phyloP scores from a whole-genome alignment of 176 grass and related monocot species.

The Chrysopogon serrulatus region DNA sequence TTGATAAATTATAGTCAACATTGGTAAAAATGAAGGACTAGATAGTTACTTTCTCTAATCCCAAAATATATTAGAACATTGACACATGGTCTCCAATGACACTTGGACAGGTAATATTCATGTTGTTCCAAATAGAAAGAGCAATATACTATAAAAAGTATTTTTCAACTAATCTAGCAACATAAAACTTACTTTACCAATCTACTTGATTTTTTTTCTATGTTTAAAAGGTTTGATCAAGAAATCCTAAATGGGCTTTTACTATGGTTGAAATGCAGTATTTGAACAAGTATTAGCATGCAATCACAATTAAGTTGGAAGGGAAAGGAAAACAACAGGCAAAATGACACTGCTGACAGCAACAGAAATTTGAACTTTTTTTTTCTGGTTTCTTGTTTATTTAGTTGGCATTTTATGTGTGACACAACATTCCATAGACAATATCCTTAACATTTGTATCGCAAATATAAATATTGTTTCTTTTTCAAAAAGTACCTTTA shows the following conservation, averaged over 20 bases:
- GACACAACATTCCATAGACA: neutral
- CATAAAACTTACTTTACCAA: neutral
- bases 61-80: neutral
- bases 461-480: neutral
- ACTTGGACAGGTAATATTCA: neutral
- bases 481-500: constrained; percentile 63
- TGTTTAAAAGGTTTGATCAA: neutral
- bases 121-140: neutral
- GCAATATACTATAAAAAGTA: neutral
- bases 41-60: neutral
- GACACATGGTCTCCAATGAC: neutral
- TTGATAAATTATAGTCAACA: neutral
- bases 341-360: neutral
- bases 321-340: neutral
- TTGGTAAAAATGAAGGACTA: neutral
- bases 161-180: neutral
- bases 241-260: neutral
- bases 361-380: neutral
- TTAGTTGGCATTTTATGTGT: neutral
- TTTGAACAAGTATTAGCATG: neutral
- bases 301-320: neutral
- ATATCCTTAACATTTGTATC: neutral
- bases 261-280: neutral
- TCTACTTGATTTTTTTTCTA: neutral
- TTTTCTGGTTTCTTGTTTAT: neutral